Conservation (phyloP, 352 stramenopile species). For the Phytophthora melonis region DNA sequence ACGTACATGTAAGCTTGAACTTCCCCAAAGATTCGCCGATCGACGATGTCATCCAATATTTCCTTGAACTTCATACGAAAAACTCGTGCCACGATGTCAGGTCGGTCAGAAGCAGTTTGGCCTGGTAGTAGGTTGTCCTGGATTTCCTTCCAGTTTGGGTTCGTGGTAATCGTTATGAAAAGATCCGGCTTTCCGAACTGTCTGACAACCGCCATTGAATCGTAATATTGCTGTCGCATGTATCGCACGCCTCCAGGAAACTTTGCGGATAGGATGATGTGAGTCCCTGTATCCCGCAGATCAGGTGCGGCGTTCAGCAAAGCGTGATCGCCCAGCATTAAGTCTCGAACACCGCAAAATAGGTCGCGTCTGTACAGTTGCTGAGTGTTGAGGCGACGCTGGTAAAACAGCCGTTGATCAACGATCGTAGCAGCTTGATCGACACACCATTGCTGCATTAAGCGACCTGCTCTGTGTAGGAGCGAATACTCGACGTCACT, state of each 20-base stretch:
- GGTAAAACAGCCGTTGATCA: not conserved
- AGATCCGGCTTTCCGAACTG: constrained; percentile 49
- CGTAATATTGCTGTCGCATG: constrained; percentile 42
- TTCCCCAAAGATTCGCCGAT: constrained; percentile 17
- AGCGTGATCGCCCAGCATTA: constrained; percentile 1
- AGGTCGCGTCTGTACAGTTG: not conserved
- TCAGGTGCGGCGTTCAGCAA: not conserved
- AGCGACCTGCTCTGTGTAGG: not conserved
- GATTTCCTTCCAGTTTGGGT: constrained; percentile 55
- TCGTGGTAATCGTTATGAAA: constrained; percentile 68
- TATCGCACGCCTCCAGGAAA: not conserved
- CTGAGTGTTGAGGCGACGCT: not conserved
- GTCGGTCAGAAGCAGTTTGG: constrained; percentile 24
- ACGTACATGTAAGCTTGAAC: constrained; percentile 38
- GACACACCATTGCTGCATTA: constrained; percentile 14
- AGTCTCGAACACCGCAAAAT: not conserved
- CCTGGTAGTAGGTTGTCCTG: constrained; percentile 6
- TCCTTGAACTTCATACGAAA: constrained; percentile 32
- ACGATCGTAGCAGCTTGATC: constrained; percentile 5
- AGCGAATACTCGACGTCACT: constrained; percentile 3
- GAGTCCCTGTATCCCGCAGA: not conserved
- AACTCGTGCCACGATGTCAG: constrained; percentile 25
- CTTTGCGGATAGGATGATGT: constrained; percentile 3
- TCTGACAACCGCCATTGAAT: constrained; percentile 51
- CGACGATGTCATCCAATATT: constrained; percentile 36